phyloP scores from a whole-genome alignment of 352 stramenopile species.

The Pseudoperonospora humuli region DNA sequence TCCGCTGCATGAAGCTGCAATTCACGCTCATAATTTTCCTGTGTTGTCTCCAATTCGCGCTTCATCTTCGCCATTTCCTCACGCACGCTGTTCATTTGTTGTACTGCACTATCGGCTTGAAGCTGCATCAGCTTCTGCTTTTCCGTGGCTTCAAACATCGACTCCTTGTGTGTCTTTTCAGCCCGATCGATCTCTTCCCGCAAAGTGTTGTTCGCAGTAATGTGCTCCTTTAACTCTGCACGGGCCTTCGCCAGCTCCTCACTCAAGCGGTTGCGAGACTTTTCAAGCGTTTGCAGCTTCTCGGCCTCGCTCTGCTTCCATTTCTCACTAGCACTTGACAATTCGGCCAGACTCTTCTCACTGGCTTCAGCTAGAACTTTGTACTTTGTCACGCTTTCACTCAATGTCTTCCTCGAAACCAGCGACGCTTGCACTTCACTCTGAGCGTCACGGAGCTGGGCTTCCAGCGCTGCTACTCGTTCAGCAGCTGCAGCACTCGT shows the following conservation, averaged over 20 bases:
- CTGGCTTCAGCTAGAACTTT: constrained; percentile 71
- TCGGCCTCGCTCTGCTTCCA: constrained; percentile 49
- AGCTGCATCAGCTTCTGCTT: constrained; percentile 40
- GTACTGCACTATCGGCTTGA: constrained; percentile 30
- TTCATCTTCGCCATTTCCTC: constrained; percentile 42
- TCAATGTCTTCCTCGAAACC: constrained; percentile 50
- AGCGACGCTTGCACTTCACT: constrained; percentile 48
- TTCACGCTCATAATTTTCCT: constrained; percentile 81
- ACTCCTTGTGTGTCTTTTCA: constrained; percentile 30
- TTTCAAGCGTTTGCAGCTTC: constrained; percentile 40
- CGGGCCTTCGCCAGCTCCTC: constrained; percentile 42
- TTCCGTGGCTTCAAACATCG: constrained; percentile 35
- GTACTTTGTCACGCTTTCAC: constrained; percentile 57
- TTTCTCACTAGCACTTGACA: constrained; percentile 53
- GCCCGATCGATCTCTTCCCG: constrained; percentile 55
- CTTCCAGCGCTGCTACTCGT: constrained; percentile 50
- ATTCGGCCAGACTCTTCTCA: constrained; percentile 53
- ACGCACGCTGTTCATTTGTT: constrained; percentile 39
- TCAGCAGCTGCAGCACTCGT: constrained; percentile 45
- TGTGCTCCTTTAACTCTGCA: constrained; percentile 47
- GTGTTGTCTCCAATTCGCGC: constrained; percentile 34
- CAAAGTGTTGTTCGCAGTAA: constrained; percentile 47
- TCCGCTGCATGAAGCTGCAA: constrained; percentile 68
- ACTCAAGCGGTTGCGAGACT: constrained; percentile 29
- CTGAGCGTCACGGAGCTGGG: constrained; percentile 53